Evolutionary conservation across 2,329 filamentous ascomycete genomes (phyloP).

Genomic region (Aureobasidium sp.): DNA sequence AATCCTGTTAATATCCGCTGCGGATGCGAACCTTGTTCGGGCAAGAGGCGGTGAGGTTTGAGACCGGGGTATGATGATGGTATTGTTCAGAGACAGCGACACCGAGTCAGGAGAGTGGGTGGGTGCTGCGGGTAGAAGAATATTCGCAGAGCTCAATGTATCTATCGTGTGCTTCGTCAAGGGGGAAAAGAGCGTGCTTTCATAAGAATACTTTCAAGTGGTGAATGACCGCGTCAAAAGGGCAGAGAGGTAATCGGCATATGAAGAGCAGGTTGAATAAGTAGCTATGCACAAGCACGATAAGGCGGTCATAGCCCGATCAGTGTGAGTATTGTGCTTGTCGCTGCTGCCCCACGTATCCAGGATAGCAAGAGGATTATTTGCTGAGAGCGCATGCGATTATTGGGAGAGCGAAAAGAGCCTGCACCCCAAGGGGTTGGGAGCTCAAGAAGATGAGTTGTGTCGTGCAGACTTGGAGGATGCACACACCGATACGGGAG

Average conservation of each 20-base stretch:
- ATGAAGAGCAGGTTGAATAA: conserved; percentile 8
- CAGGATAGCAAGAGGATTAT: background rate
- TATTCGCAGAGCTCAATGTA: background rate
- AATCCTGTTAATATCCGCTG: background rate
- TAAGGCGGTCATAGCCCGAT: conserved; percentile 5
- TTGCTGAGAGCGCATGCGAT: background rate
- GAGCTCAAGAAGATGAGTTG: background rate
- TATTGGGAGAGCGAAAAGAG: background rate
- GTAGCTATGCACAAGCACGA: conserved; percentile 2
- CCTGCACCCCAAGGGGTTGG: background rate
- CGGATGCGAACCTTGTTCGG: background rate
- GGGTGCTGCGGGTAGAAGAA: background rate
- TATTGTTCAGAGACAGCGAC: background rate
- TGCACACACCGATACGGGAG: conserved; percentile 4
- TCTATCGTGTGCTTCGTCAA: background rate
- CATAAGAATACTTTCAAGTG: conserved; percentile 1
- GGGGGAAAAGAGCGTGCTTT: conserved; percentile 6
- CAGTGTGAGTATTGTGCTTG: background rate
- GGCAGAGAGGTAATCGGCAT: conserved; percentile 3
- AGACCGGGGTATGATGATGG: background rate
- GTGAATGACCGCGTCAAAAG: conserved; percentile 6
- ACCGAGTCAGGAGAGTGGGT: background rate
- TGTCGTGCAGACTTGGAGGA: background rate
- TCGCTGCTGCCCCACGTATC: conserved; percentile 6
- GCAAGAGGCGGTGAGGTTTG: background rate